Percentiles rank a stretch among this genome's conserved stretches.
Evolutionary conservation across 345 rosid species (phyloP).

Genomic region (Gossypium australe): DNA sequence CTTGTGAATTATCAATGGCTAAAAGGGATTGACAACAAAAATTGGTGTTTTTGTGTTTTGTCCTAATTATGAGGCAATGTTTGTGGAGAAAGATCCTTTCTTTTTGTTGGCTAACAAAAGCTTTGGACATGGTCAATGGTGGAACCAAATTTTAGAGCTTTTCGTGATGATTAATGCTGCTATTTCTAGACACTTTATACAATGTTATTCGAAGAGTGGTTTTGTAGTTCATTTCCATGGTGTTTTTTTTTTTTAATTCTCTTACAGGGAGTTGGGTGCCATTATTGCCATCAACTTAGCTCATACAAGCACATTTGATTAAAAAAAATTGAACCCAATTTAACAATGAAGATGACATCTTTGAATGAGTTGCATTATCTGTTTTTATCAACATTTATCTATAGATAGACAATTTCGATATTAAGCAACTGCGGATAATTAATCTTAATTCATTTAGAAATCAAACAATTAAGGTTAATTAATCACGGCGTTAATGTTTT

Average conservation of each 20-base stretch:
- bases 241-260: not conserved
- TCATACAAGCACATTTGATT: not conserved
- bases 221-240: not conserved
- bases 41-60: not conserved
- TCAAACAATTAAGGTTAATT: too few relatives aligned
- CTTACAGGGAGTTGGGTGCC: not conserved
- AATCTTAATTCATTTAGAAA: too few relatives aligned
- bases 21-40: conserved; percentile 18
- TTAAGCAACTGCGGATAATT: too few relatives aligned
- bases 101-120: not conserved
- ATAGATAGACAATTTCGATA: not conserved
- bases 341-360: not conserved
- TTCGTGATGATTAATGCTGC: not conserved
- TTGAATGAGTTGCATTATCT: not conserved
- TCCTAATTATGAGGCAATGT: conserved; percentile 4
- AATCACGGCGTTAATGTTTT: too few relatives aligned
- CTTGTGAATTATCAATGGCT: conserved; percentile 14
- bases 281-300: not conserved
- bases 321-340: not conserved
- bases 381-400: not conserved
- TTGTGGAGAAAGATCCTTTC: conserved; percentile 8
- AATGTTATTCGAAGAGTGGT: too few relatives aligned
- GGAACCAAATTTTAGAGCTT: not conserved
- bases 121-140: not conserved
- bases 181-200: not conserved